Evolutionary conservation across 2,329 filamentous ascomycete genomes (phyloP).

Genomic region (Alternaria gaisen): DNA sequence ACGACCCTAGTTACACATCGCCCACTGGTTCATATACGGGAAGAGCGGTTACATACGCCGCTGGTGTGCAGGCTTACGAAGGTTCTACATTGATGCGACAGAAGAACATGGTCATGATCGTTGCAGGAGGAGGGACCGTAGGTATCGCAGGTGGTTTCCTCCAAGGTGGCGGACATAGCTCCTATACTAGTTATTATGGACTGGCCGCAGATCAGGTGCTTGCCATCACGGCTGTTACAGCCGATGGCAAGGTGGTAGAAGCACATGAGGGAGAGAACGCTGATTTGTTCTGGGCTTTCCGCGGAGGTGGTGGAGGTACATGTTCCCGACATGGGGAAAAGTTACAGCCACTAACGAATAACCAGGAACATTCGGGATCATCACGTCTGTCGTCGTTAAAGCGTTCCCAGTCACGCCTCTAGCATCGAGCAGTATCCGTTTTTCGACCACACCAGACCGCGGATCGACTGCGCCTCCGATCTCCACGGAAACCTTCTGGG

Average conservation of each 20-base stretch:
- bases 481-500: constrained; percentile 37
- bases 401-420: constrained; percentile 37
- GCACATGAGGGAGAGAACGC: constrained; percentile 30
- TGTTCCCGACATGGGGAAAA: background rate
- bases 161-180: constrained; percentile 51
- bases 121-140: constrained; percentile 63
- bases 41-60: constrained; percentile 59
- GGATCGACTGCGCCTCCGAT: constrained; percentile 18
- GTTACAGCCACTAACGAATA: background rate
- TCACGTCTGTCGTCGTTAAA: constrained; percentile 46
- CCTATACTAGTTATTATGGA: constrained; percentile 53
- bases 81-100: constrained; percentile 56
- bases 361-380: constrained; percentile 37
- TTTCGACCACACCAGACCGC: constrained; percentile 27
- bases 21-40: constrained; percentile 20
- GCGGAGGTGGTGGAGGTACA: constrained; percentile 42
- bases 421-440: constrained; percentile 26
- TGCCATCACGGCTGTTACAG: constrained; percentile 35
- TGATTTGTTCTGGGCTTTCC: constrained; percentile 42
- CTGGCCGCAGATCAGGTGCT: constrained; percentile 41
- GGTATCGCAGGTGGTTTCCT: constrained; percentile 53
- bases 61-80: constrained; percentile 61
- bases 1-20: constrained; percentile 17
- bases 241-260: constrained; percentile 37
- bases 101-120: constrained; percentile 58